Conservation (phyloP, 306 rosid species). For the Comarum palustre region DNA sequence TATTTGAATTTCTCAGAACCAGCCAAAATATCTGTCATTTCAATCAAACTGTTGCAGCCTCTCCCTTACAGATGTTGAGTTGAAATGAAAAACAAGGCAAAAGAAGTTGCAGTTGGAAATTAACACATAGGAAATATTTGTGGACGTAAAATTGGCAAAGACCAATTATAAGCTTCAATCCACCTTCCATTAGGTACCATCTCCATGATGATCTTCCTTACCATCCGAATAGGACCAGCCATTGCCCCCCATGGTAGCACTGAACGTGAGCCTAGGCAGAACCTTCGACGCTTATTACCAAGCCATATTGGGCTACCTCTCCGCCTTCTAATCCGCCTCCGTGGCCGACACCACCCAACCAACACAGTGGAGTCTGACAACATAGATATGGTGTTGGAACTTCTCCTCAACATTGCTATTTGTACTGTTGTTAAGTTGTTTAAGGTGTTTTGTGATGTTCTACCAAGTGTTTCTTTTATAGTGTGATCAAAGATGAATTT, state of each 20-base stretch:
- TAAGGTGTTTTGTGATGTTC: neutral
- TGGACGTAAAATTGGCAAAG: conserved; percentile 73
- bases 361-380: conserved; percentile 44
- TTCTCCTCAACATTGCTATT: conserved; percentile 55
- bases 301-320: conserved; percentile 61
- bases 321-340: conserved; percentile 52
- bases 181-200: conserved; percentile 61
- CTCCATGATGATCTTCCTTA: conserved; percentile 66
- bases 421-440: neutral
- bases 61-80: conserved; percentile 18
- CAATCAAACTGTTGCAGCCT: neutral
- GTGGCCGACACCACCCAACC: conserved; percentile 55
- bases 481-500: conserved; percentile 36
- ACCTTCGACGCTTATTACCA: conserved; percentile 68
- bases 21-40: neutral
- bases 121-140: conserved; percentile 79
- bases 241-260: conserved; percentile 68
- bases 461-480: conserved; percentile 34
- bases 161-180: conserved; percentile 63
- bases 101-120: conserved; percentile 22
- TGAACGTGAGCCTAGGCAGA: conserved; percentile 53
- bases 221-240: conserved; percentile 59
- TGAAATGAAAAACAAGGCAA: conserved; percentile 11
- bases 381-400: conserved; percentile 48
- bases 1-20: conserved; percentile 3